Conservation (phyloP, 257 asterid species). For the Henckelia pumila region DNA sequence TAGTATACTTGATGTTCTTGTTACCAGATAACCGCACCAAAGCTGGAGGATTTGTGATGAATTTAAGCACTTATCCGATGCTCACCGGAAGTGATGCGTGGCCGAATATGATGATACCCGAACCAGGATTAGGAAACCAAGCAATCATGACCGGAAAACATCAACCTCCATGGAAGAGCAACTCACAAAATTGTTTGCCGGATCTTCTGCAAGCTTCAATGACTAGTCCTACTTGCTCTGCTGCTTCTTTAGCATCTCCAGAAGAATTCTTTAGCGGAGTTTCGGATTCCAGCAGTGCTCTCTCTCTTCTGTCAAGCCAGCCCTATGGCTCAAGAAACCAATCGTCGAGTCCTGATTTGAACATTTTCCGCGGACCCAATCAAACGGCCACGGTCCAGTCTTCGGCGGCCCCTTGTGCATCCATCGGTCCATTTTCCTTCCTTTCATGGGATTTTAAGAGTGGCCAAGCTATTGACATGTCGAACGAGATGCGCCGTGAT, state of each 20-base stretch:
- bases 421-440: slow-evolving; percentile 41
- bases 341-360: slow-evolving; percentile 46
- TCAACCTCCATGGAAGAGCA: slow-evolving; percentile 57
- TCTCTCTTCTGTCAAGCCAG: slow-evolving; percentile 99
- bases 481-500: slow-evolving; percentile 49
- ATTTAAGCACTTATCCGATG: slow-evolving; percentile 52
- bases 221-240: slow-evolving; percentile 32
- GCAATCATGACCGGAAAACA: slow-evolving; percentile 36
- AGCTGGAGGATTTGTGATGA: slow-evolving; percentile 65
- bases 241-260: slow-evolving; percentile 41
- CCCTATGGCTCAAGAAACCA: slow-evolving; percentile 69
- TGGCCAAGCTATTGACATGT: slow-evolving; percentile 32
- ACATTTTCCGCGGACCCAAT: slow-evolving; percentile 30
- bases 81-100: slow-evolving; percentile 43
- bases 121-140: slow-evolving; percentile 39
- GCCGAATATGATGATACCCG: slow-evolving; percentile 40
- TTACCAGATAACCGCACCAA: slow-evolving; percentile 56
- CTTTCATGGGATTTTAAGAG: slow-evolving; percentile 49
- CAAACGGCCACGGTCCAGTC: slow-evolving; percentile 45
- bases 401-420: slow-evolving; percentile 37
- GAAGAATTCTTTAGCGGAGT: slow-evolving; percentile 49
- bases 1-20: not conserved
- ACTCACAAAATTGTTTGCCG: slow-evolving; percentile 41
- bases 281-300: slow-evolving; percentile 71
- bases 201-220: slow-evolving; percentile 47